Evolutionary conservation across 23 red algal genomes (phyloP).

Genomic region (Gracilariopsis chorda): DNA sequence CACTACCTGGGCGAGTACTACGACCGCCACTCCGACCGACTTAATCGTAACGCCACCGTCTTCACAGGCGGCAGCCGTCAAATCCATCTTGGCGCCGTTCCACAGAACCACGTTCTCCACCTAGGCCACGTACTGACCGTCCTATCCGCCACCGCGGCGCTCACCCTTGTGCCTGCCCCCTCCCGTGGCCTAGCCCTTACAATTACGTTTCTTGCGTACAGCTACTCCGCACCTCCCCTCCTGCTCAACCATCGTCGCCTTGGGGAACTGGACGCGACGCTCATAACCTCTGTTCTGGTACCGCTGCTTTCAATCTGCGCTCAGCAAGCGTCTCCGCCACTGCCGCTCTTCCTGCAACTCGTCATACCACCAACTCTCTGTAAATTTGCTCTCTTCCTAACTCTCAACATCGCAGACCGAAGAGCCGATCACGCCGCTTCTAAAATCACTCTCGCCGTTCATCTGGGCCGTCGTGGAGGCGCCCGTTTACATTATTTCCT

Average conservation of each 20-base stretch:
- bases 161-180: not conserved
- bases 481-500: constrained; percentile 1
- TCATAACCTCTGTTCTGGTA: constrained; percentile 48
- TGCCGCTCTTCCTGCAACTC: constrained; percentile 18
- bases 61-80: constrained; percentile 63
- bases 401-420: constrained; percentile 59
- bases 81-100: not conserved
- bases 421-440: constrained; percentile 40
- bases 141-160: not conserved
- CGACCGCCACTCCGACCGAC: constrained; percentile 48
- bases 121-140: not conserved
- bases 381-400: constrained; percentile 62
- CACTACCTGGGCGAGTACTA: constrained; percentile 66
- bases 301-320: constrained; percentile 10
- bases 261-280: constrained; percentile 68
- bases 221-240: constrained; percentile 58
- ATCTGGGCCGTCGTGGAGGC: not conserved
- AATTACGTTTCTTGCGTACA: constrained; percentile 20
- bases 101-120: not conserved
- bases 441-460: constrained; percentile 61
- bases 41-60: constrained; percentile 32
- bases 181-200: constrained; percentile 14
- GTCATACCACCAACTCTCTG: constrained; percentile 32
- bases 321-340: not conserved
- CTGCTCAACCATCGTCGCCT: constrained; percentile 43